Base-by-base conservation (phyloP, 139 green algal species). In the Tetradesmus obliquus region DNA sequence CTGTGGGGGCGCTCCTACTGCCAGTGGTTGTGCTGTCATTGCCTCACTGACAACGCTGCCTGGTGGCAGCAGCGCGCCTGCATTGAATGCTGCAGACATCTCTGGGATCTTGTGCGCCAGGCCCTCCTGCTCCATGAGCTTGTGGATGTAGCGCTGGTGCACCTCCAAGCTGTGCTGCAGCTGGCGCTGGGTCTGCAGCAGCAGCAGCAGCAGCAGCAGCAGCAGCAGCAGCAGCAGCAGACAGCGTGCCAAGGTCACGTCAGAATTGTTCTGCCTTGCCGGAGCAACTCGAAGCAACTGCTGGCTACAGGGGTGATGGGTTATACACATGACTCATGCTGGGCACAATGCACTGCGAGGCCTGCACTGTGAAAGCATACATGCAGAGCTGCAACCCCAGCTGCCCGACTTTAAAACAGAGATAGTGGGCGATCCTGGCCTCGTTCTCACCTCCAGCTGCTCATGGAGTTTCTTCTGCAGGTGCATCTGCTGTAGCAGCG, bases 401-500 rank as follows among this genome's bases (percentile, higher is more conserved):
- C 32, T 45, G 32, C 32, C 32, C 32, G 0, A 45, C 32, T 45
- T 0, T 0, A 45, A 45, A 0, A 45, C 32, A 45, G 32, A 1
- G 32, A 45, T 45, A 45, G 0, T 45, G 32, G 32, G 32, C 32
- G 32, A 45, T 45, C 32, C 32, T 45, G 32, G 32, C 32, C 32
- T 45, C 32, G 32, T 45, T 45, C 93, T 5, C 90, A 97, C 97
- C 95, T 99, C 98, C 15, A 99, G 94, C 95, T 99, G 98, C 66
- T 99, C 98, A 66, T 99, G 97, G 93, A 99, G 95, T 88, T 97
- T 97, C 91, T 97, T 98, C 96, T 99, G 98, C 94, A 99, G 97
- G 79, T 99, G 97, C 96, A 99, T 99, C 92, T 99, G 98, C 89
- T 97, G 95, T 82, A 97, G 74, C 91, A 99, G 91, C 45, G 98